Evolutionary conservation across 1,284 basidiomycete genomes (phyloP).

Genomic region (Cryptococcus floricola): DNA sequence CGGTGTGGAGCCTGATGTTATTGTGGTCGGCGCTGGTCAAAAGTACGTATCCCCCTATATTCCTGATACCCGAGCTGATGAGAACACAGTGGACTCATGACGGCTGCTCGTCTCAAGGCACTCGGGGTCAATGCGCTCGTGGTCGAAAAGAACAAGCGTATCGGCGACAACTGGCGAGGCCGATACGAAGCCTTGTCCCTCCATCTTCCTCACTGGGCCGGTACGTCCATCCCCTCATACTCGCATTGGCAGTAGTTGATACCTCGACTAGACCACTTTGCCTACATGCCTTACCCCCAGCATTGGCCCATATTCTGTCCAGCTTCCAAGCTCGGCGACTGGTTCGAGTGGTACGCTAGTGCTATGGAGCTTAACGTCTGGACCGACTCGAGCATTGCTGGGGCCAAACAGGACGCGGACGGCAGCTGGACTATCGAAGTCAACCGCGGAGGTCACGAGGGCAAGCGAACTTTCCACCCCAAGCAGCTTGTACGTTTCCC

Average conservation of each 20-base stretch:
- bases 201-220: constrained; percentile 58
- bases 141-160: constrained; percentile 43
- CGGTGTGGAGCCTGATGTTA: constrained; percentile 50
- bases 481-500: constrained; percentile 20
- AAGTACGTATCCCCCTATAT: constrained; percentile 15
- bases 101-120: constrained; percentile 48
- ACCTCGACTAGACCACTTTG: constrained; percentile 36
- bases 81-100: constrained; percentile 36
- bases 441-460: constrained; percentile 38
- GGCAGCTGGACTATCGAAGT: constrained; percentile 57
- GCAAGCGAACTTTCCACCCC: constrained; percentile 53
- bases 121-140: constrained; percentile 46
- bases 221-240: neutral
- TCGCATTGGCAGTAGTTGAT: constrained; percentile 17
- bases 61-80: neutral
- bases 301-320: constrained; percentile 63
- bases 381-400: constrained; percentile 52
- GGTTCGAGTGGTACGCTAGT: constrained; percentile 35
- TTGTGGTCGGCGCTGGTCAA: constrained; percentile 52
- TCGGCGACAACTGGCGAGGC: constrained; percentile 50
- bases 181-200: constrained; percentile 59
- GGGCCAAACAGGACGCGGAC: constrained; percentile 50
- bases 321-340: constrained; percentile 47
- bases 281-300: constrained; percentile 52
- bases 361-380: constrained; percentile 40